Percentiles rank a stretch among this genome's conserved stretches.
phyloP scores from a whole-genome alignment of 2,329 filamentous ascomycete genomes.

The Exophiala dermatitidis region DNA sequence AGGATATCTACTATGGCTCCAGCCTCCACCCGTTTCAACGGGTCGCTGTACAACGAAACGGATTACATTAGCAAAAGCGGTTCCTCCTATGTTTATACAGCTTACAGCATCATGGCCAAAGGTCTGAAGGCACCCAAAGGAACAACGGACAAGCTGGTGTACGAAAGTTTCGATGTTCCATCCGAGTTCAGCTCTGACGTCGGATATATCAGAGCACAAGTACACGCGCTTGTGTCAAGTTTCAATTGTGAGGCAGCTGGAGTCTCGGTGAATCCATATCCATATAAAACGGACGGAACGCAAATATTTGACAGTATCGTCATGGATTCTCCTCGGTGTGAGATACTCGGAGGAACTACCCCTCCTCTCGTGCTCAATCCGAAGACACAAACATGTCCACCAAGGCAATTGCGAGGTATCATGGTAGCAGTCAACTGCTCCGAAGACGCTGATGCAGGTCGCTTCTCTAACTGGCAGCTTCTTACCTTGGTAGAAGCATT shows the following conservation, averaged over 20 bases:
- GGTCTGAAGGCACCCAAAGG: conserved; percentile 9
- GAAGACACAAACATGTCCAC: conserved; percentile 5
- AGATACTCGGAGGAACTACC: not conserved
- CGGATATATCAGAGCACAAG: no score
- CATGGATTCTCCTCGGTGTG: conserved; percentile 6
- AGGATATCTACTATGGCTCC: no score
- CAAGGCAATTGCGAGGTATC: conserved; percentile 12
- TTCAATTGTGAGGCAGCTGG: conserved; percentile 15
- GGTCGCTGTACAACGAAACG: conserved; percentile 8
- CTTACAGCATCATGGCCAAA: conserved; percentile 10
- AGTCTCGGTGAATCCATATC: conserved; percentile 8
- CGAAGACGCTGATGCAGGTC: not conserved
- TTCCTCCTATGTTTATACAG: conserved; percentile 17
- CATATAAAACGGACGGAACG: conserved; percentile 9
- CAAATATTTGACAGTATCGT: conserved; percentile 7
- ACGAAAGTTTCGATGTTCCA: conserved; percentile 8
- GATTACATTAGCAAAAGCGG: conserved; percentile 3
- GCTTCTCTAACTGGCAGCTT: conserved; percentile 13
- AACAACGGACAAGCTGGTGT: conserved; percentile 2
- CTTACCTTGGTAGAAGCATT: conserved; percentile 9
- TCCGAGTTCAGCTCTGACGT: not conserved
- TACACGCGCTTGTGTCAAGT: conserved; percentile 12
- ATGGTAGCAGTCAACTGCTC: conserved; percentile 12
- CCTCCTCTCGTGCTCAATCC: conserved; percentile 15
- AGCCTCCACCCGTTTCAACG: conserved; percentile 9